A percentile compares a stretch with the other conserved stretches of the same genome.
Conservation (phyloP, 768 basidiomycete species). For the Panaeolus cyanescens region DNA sequence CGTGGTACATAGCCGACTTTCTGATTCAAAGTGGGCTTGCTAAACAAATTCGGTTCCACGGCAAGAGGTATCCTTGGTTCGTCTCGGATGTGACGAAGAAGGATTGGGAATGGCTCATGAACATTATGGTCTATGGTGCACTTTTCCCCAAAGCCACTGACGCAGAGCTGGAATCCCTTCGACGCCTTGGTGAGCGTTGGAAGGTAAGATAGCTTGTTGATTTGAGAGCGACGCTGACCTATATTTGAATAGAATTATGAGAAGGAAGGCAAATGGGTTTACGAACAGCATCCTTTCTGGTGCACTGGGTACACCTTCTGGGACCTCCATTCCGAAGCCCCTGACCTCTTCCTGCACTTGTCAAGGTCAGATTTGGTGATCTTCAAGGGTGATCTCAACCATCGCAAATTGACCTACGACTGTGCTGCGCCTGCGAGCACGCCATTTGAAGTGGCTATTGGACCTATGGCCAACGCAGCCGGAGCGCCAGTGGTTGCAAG, state of each 20-base stretch:
- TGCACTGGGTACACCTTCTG: constrained; percentile 96
- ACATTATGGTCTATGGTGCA: constrained; percentile 88
- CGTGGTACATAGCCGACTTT: constrained; percentile 72
- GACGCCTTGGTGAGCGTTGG: constrained; percentile 83
- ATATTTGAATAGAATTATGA: constrained; percentile 75
- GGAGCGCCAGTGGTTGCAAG: constrained; percentile 89
- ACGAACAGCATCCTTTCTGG: constrained; percentile 94
- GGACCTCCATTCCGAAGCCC: constrained; percentile 82
- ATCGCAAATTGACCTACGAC: constrained; percentile 88
- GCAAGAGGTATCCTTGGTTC: constrained; percentile 95
- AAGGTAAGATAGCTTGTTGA: constrained; percentile 54
- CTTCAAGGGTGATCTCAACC: constrained; percentile 96
- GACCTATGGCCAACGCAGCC: constrained; percentile 85
- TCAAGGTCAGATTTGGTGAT: constrained; percentile 87
- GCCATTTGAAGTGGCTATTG: constrained; percentile 88
- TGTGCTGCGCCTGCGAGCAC: constrained; percentile 86
- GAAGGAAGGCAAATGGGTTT: constrained; percentile 90
- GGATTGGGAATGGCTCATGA: constrained; percentile 93
- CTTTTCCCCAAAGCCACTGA: constrained; percentile 86
- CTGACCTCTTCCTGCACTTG: constrained; percentile 90
- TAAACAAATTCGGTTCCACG: constrained; percentile 87
- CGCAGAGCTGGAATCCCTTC: constrained; percentile 77
- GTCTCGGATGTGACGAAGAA: constrained; percentile 90
- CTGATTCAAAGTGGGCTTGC: constrained; percentile 89
- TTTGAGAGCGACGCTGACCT: neutral